Percentiles rank a stretch among this genome's conserved stretches.
Evolutionary conservation across 2,329 filamentous ascomycete species (phyloP).

Genomic region (Xylariaceae sp.): DNA sequence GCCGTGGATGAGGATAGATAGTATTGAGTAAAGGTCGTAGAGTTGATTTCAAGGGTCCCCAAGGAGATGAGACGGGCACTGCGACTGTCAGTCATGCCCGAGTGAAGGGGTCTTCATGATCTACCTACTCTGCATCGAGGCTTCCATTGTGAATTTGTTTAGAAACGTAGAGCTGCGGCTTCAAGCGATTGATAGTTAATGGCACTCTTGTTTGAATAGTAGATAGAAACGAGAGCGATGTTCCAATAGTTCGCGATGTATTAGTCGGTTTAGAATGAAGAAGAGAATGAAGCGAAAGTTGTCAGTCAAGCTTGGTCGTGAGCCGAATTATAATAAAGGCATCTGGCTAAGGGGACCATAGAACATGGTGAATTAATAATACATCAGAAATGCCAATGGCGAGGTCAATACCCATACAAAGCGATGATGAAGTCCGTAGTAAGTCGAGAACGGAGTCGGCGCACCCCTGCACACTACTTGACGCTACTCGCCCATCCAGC

Average conservation of each 20-base stretch:
- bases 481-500: background rate
- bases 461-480: background rate
- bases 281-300: background rate
- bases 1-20: slow-evolving; percentile 18
- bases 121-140: slow-evolving; percentile 11
- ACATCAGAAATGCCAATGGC: background rate
- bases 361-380: background rate
- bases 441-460: background rate
- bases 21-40: slow-evolving; percentile 15
- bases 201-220: background rate
- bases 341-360: background rate
- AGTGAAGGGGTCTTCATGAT: background rate
- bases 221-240: background rate
- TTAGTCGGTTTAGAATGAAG: background rate
- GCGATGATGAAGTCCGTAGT: background rate
- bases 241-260: no score
- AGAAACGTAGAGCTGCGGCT: background rate
- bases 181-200: no score
- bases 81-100: background rate
- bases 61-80: slow-evolving; percentile 17
- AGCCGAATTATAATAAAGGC: background rate
- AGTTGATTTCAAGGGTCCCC: slow-evolving; percentile 17
- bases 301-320: background rate
- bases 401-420: background rate
- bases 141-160: slow-evolving; percentile 10